phyloP scores from a whole-genome alignment of 1,284 basidiomycete species.

The Trichosporon faecale region DNA sequence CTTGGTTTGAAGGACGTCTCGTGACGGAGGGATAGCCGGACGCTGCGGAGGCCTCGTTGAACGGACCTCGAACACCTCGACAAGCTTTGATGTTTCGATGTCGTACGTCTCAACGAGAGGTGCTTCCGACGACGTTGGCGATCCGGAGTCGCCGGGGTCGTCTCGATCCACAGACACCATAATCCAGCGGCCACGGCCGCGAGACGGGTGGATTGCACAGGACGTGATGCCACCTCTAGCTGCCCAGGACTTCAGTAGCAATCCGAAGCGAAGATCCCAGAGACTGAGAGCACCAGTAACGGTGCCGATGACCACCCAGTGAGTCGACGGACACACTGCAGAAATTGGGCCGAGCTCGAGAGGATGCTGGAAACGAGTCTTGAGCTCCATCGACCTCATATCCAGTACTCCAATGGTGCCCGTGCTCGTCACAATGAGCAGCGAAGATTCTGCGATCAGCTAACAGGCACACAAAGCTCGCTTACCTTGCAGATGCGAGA shows the following conservation, averaged over 20 bases:
- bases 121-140: background rate
- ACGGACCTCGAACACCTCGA: constrained; percentile 48
- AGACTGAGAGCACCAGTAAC: constrained; percentile 75
- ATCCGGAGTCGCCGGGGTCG: constrained; percentile 49
- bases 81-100: constrained; percentile 49
- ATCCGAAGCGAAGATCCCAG: constrained; percentile 91
- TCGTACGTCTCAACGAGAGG: constrained; percentile 49
- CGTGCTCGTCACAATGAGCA: constrained; percentile 80
- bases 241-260: constrained; percentile 84
- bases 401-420: constrained; percentile 76
- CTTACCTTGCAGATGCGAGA: constrained; percentile 41
- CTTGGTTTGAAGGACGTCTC: constrained; percentile 32
- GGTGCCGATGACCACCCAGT: constrained; percentile 87
- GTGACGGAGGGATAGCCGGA: background rate
- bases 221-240: constrained; percentile 60
- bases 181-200: constrained; percentile 73
- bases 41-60: constrained; percentile 24
- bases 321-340: constrained; percentile 70
- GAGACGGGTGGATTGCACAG: constrained; percentile 71
- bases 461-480: background rate
- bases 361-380: constrained; percentile 76
- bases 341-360: constrained; percentile 82
- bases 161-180: constrained; percentile 64
- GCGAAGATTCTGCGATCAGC: constrained; percentile 46
- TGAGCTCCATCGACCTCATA: constrained; percentile 74